Base-by-base conservation (phyloP, 139 green algal species). In the Chlamydomonas sp. region DNA sequence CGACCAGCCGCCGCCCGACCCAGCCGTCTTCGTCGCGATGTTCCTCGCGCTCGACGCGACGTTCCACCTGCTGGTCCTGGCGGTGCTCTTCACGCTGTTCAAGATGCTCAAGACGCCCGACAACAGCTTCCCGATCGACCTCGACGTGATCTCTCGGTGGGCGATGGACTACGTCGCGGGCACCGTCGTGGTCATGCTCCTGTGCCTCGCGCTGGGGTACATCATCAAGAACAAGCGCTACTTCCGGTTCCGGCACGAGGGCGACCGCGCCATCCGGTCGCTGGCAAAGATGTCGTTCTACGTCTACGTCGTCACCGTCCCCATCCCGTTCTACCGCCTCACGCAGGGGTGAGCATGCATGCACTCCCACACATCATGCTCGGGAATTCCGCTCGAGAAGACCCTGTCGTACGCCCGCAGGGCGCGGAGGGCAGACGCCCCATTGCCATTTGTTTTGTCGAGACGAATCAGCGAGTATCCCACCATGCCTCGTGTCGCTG, bases 201-300 rank as follows among this genome's bases (percentile, higher is more conserved):
- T 67, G 29, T 67, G 29, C 22, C 60, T 67, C 22, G 8, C 47
- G 22, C 39, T 67, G 29, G 60, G 28, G 8, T 5, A 43, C 22
- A 31, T 67, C 30, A 43, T 67, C 5, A 5, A 48, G 60, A 67
- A 24, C 28, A 67, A 67, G n/a, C 39, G 47, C 5, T 67, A 67
- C 60, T 67, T 67, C 47, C 60, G 60, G 31, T 67, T 48, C 60
- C 39, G 47, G 60, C 26, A 38, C 26, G 60, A 67, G 60, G 60
- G 60, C 5, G 26, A 48, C 29, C 60, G 60, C 10, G 60, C 22
- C 28, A 39, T 67, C 60, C 60, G 60, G 5, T 28, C 31, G 26
- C 24, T 48, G 8, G 20, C 16, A 65, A 33, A 13, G 8, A 65
- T 63, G 54, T 6, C 29, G 24, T 29, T n/a, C 16, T 63, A 29